Conservation (phyloP, 495 filamentous ascomycete species). For the Oleoguttula mirabilis region DNA sequence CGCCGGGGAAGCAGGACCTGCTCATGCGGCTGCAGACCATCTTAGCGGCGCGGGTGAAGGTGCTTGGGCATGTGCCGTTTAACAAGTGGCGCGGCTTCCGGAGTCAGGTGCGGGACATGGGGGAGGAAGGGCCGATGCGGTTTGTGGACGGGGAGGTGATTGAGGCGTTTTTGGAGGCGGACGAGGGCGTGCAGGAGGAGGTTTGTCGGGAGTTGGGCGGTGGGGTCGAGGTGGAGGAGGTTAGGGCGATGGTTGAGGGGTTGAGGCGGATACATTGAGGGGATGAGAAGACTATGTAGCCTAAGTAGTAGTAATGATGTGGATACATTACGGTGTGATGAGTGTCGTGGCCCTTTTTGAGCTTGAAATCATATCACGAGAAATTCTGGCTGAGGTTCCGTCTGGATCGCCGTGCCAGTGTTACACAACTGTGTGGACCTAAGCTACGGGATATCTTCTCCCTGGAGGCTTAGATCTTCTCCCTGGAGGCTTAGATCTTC, state of each 20-base stretch:
- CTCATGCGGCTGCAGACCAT: constrained; percentile 71
- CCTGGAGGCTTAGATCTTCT: no score
- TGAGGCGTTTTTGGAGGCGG: constrained; percentile 66
- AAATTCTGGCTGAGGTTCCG: no score
- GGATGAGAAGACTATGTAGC: neutral
- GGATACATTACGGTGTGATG: no score
- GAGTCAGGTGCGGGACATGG: constrained; percentile 47
- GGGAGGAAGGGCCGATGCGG: constrained; percentile 60
- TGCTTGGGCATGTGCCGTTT: constrained; percentile 61
- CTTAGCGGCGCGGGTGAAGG: constrained; percentile 52
- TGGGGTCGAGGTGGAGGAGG: constrained; percentile 39
- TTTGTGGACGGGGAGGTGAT: constrained; percentile 91
- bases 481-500: no score
- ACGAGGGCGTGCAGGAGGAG: constrained; percentile 49
- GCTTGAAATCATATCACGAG: no score
- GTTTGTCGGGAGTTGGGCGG: constrained; percentile 41
- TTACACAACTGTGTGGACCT: no score
- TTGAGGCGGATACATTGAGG: constrained; percentile 40
- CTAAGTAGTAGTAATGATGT: no score
- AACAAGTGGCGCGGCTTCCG: constrained; percentile 66
- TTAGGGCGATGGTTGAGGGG: constrained; percentile 56
- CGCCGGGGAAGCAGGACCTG: constrained; percentile 55
- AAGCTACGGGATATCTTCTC: no score
- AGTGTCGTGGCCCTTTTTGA: no score
- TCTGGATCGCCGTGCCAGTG: no score